Base-by-base conservation (phyloP, 768 basidiomycete genomes). In the Termitomyces sp. region DNA sequence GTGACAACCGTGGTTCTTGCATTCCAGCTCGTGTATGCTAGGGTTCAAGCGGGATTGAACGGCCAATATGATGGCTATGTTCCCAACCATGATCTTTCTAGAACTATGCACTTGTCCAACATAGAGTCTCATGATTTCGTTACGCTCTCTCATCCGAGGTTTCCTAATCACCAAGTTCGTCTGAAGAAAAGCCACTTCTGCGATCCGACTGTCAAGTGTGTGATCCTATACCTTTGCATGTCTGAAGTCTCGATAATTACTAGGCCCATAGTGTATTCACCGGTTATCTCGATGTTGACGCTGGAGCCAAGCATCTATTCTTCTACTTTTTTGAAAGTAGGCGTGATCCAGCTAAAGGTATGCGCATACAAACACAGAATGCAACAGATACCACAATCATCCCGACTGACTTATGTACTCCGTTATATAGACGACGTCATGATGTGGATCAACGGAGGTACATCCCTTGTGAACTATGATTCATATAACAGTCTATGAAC, bases 291-390 rank as follows among this genome's bases (percentile, higher is more conserved):
- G 75, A 77, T 58, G 72, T 76, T 16, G 73, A 76, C 54, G 69
- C 69, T 24, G 84, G 84, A 50, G 82, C 84, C 22, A 80, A 84
- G 55, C 85, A 86, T 61, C 54, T 86, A 42, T 86, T 85, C 69
- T 88, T 89, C 73, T 87, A 87, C 69, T 89, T 89, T 71, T 90
- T 89, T 68, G 86, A 89, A 70, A 85, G 82, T 60, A 72, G 88
- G 59, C 75, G 75, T 49, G 72, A 82, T 62, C 85, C 85, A 30
- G 77, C 73, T 16, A 76, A 72, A 63, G 82, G 84, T 76, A 68
- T 65, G 53, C 63, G 68, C 58, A 62, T 55, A 33, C 6, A 20
- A 26, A 24, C 13, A 18, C 20, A 28, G 6, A 40, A 40, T n/a
- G n/a, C 20, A 22, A 16, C 30, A 6, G 12, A 18, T 14, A 32